Conservation (phyloP, 257 asterid genomes). For the Capsicum baccatum region DNA sequence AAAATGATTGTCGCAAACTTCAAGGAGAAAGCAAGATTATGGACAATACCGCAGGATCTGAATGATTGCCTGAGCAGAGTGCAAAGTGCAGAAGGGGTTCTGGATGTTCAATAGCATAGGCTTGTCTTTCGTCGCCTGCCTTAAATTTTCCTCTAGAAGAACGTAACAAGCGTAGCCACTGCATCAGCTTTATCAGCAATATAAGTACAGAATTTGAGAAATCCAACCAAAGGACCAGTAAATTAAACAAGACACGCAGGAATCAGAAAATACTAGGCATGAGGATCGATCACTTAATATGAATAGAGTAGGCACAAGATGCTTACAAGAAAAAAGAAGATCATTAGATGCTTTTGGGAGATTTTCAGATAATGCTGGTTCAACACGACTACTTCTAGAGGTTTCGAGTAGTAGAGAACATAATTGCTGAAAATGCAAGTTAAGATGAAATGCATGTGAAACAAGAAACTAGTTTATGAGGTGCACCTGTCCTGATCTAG, state of each 20-base stretch:
- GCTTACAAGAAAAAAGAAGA: too few species aligned
- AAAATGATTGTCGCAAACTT: not conserved
- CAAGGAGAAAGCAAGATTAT: not conserved
- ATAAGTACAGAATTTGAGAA: not conserved
- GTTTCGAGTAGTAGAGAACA: slow-evolving; percentile 16
- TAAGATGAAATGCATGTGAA: not conserved
- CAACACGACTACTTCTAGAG: not conserved
- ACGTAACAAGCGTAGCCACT: slow-evolving; percentile 85
- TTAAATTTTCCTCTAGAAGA: slow-evolving; percentile 71
- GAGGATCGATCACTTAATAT: not conserved
- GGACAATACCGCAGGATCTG: slow-evolving; percentile 85
- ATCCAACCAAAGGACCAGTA: not conserved
- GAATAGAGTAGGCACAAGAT: not conserved
- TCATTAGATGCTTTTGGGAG: not conserved
- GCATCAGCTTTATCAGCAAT: slow-evolving; percentile 33
- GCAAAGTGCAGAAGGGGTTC: slow-evolving; percentile 93
- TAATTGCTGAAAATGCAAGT: not conserved
- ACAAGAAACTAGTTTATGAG: not conserved
- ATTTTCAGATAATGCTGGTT: not conserved
- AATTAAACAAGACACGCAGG: not conserved
- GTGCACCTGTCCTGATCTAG: slow-evolving; percentile 85
- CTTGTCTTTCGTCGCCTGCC: slow-evolving; percentile 73
- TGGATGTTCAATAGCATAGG: slow-evolving; percentile 63
- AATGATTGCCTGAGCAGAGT: slow-evolving; percentile 87
- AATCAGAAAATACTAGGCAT: not conserved